Conservation (phyloP, 2,329 filamentous ascomycete species). For the Albophoma yamanashiensis region DNA sequence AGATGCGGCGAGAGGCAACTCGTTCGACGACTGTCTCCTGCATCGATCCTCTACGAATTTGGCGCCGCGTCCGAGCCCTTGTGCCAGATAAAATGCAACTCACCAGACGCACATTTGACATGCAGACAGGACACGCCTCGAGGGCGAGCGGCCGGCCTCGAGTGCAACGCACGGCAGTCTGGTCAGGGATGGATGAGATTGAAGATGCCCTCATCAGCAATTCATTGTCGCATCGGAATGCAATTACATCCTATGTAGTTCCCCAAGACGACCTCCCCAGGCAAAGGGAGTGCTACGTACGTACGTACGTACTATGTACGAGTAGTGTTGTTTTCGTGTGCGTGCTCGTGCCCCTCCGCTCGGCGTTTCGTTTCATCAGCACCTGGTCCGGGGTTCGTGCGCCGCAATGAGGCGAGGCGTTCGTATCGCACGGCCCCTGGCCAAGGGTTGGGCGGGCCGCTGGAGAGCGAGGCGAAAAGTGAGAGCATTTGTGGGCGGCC, state of each 20-base stretch:
- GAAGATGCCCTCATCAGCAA: background rate
- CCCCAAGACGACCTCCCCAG: background rate
- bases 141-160: background rate
- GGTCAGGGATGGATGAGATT: background rate
- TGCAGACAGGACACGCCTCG: background rate
- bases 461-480: background rate
- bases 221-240: background rate
- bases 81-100: background rate
- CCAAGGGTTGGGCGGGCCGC: background rate
- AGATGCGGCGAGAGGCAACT: background rate
- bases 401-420: background rate
- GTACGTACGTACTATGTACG: too few relatives aligned
- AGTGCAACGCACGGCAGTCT: background rate
- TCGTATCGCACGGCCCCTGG: background rate
- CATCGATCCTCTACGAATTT: background rate
- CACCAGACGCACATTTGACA: background rate
- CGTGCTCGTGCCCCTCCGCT: background rate
- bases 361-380: background rate
- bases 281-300: too few relatives aligned
- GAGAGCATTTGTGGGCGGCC: background rate
- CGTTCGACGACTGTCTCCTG: background rate
- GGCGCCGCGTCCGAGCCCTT: background rate
- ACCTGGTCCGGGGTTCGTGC: background rate
- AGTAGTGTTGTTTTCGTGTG: too few relatives aligned
- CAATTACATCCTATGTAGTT: background rate